These are phyloP conservation scores for Bonia amplexicaulis DNA, from an alignment of 176 grass and related monocot species.

Conservation along the genomic window DNA sequence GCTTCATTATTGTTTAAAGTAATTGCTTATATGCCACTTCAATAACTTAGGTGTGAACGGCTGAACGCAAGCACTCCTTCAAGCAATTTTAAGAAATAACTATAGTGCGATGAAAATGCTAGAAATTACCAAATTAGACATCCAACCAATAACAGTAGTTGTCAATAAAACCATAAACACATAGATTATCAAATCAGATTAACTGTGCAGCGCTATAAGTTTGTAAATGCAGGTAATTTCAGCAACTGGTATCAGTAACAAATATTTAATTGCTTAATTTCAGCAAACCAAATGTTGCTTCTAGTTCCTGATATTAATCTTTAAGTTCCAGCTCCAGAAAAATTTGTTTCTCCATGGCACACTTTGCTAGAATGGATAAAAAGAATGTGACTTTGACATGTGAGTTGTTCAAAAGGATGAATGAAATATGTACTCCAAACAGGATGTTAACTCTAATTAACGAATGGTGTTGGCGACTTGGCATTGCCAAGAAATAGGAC, in stretches of 20 bases:
- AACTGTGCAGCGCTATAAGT: neutral
- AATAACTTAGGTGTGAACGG: neutral
- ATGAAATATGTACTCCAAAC: neutral
- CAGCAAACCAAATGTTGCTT: neutral
- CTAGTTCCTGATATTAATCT: too few species aligned
- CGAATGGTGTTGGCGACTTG: neutral
- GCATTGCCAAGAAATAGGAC: neutral
- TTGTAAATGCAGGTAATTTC: constrained; percentile 11
- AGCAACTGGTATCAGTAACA: constrained; percentile 7
- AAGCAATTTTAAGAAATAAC: constrained; percentile 15
- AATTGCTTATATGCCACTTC: constrained; percentile 6
- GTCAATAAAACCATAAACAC: neutral
- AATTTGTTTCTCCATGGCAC: too few species aligned
- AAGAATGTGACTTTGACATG: neutral
- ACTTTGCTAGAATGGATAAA: neutral
- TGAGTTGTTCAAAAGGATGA: neutral
- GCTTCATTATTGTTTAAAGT: neutral
- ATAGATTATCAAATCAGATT: neutral
- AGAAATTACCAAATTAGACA: neutral
- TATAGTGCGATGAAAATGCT: neutral
- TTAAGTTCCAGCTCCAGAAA: too few species aligned
- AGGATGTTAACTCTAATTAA: constrained; percentile 10
- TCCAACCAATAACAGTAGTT: neutral
- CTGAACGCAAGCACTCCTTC: neutral
- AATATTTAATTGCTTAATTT: constrained; percentile 1